Base-by-base conservation (phyloP, 2,329 filamentous ascomycete species). In the Colletotrichum filicis region DNA sequence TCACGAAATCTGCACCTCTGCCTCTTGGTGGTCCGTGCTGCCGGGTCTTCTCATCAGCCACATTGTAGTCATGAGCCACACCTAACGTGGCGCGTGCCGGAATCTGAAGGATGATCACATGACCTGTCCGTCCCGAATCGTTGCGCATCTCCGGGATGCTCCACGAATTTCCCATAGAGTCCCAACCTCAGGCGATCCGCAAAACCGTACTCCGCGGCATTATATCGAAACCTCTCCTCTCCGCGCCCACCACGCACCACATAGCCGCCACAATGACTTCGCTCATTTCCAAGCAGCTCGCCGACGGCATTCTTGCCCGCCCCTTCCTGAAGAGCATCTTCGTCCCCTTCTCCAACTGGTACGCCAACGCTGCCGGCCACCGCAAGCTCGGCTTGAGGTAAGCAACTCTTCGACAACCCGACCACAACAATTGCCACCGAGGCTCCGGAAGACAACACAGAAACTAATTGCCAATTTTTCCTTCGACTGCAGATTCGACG, bases 361-460 rank as follows among this genome's bases (percentile, higher is more conserved):
- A 98, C 88, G 86, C 87, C 86, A 93, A 96, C 83, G 93, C 95
- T 79, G 90, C 95, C 79, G 96, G 96, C 83, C 98, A 98, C 90
- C 93, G 95, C 86, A 91, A 96, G 90, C 89, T 98, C 81, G 96
- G 96, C 81, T 89, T 98, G 86, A 94, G 89, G 95, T 98, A 93
- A 83, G 82, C 78, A 77, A 66, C 52, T 22, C 26, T 30, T 61
- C n/a, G n/a, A 60, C n/a, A 30, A 32, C 26, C 49, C 32, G 12
- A 16, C 49, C 35, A 22, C 53, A 24, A 46, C 66, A n/a, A 55
- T 52, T n/a, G 26, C 24, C 42, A 64, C 53, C 56, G 37, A 42
- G 26, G 22, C 42, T 7, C 14, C 3, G 16, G 26, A 58, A 62
- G 46, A 26, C 32, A 12, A 35, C 32, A 9, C 55, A 49, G 67